Evolutionary conservation across 225 moss, liverwort and hornwort genomes (phyloP).

Genomic region (Rhytidiadelphus loreus): DNA sequence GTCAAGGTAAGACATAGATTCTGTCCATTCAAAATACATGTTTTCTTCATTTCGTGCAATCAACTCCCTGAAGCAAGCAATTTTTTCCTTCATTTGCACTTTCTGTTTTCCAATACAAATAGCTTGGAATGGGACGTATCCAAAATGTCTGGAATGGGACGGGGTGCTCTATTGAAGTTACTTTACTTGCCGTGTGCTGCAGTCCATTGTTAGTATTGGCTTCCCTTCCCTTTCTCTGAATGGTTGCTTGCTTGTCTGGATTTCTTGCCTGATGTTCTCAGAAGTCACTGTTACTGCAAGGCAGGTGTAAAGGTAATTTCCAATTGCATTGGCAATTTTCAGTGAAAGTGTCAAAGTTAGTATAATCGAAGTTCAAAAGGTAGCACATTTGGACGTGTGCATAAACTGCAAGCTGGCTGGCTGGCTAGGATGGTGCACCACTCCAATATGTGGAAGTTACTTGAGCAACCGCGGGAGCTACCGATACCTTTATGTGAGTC

Average conservation of each 20-base stretch:
- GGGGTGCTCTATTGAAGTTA: too few relatives aligned
- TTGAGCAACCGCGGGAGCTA: neutral
- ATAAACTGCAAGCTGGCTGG: neutral
- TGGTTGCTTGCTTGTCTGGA: neutral
- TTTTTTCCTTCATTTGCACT: neutral
- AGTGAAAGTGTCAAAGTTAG: neutral
- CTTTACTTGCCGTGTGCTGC: neutral
- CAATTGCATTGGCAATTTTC: neutral
- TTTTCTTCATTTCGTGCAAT: neutral
- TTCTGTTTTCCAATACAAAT: neutral
- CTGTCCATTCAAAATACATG: accelerated
- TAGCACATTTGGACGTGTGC: neutral
- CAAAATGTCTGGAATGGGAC: too few relatives aligned
- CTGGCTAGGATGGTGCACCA: neutral
- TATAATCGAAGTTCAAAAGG: neutral
- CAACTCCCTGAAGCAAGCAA: neutral
- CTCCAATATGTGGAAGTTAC: neutral
- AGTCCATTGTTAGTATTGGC: neutral
- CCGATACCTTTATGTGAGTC: neutral
- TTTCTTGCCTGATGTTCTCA: neutral
- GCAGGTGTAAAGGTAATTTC: neutral
- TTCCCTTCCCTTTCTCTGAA: neutral
- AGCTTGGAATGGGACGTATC: neutral
- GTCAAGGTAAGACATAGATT: too few relatives aligned
- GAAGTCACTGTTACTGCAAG: neutral